A percentile compares a stretch with the other conserved stretches of the same genome.
These are phyloP conservation scores for Nakazawaea pomicola DNA, from an alignment of 805 yeast genomes.

Conservation along the genomic window DNA sequence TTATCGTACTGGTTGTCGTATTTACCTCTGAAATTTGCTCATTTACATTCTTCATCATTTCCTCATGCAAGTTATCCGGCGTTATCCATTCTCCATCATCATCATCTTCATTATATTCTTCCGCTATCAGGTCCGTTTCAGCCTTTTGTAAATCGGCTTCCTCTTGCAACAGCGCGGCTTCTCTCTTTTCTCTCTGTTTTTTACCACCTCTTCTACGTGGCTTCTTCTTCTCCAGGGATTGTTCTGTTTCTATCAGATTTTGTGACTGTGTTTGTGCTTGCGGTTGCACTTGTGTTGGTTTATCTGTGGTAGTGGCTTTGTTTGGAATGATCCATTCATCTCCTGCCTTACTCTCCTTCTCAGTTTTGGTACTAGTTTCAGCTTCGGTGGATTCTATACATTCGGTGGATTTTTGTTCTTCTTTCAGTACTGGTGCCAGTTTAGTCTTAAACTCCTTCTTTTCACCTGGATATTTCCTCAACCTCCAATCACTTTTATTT, in stretches of 20 bases:
- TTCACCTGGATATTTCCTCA: constrained; percentile 74
- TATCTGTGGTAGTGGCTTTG: too few species aligned
- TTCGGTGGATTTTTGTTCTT: too few species aligned
- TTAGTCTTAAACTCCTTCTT: constrained; percentile 26
- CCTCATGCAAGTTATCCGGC: constrained; percentile 73
- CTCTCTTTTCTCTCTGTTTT: constrained; percentile 57
- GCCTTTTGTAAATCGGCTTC: constrained; percentile 14
- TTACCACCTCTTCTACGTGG: constrained; percentile 60
- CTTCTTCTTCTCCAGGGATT: constrained; percentile 25
- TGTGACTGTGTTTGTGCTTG: too few species aligned
- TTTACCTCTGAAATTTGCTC: constrained; percentile 45
- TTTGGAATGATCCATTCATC: constrained; percentile 14
- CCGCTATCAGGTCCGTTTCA: constrained; percentile 21
- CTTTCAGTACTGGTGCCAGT: constrained; percentile 10
- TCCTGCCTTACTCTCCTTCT: constrained; percentile 8
- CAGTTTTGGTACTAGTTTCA: constrained; percentile 10
- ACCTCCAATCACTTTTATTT: constrained; percentile 63
- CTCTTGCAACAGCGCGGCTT: constrained; percentile 28
- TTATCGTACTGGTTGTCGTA: constrained; percentile 27
- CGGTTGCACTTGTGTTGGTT: too few species aligned
- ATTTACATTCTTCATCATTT: constrained; percentile 62
- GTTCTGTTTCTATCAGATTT: too few species aligned
- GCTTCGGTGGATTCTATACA: constrained; percentile 11
- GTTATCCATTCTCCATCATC: constrained; percentile 92
- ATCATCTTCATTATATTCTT: constrained; percentile 67